These are phyloP conservation scores for Schoenoplectus tabernaemontani DNA, from an alignment of 202 grass and related monocot species.

Conservation along the genomic window DNA sequence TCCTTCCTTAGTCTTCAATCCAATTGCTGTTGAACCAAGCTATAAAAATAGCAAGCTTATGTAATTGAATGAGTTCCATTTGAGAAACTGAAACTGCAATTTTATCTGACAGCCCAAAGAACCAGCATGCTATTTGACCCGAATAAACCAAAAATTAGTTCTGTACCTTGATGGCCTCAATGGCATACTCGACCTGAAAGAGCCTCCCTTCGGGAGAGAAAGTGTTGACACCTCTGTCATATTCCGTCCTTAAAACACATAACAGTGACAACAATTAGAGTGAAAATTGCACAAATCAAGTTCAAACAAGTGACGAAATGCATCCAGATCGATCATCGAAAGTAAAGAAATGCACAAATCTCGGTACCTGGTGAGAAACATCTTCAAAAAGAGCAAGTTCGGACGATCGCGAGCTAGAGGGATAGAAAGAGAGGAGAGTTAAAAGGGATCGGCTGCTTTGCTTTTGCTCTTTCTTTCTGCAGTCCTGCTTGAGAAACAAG, in stretches of 20 bases:
- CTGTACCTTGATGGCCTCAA: constrained; percentile 86
- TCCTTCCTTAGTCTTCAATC: constrained; percentile 90
- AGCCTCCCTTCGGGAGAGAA: constrained; percentile 81
- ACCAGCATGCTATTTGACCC: neutral
- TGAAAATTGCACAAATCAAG: neutral
- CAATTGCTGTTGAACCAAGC: constrained; percentile 86
- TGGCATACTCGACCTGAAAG: constrained; percentile 95
- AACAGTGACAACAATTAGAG: neutral
- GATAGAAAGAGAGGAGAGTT: neutral
- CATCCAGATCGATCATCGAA: neutral
- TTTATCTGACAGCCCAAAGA: neutral
- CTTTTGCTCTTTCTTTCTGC: neutral
- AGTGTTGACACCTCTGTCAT: constrained; percentile 76
- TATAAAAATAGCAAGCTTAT: constrained; percentile 18
- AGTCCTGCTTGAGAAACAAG: constrained; percentile 34
- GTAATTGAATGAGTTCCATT: neutral
- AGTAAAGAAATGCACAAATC: neutral
- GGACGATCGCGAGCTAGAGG: neutral
- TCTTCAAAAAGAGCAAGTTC: constrained; percentile 8
- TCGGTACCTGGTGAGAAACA: constrained; percentile 90
- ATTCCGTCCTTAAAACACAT: constrained; percentile 48
- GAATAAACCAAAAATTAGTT: neutral
- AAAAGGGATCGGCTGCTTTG: neutral
- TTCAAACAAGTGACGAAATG: neutral
- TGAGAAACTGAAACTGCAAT: neutral